phyloP scores from a whole-genome alignment of 768 basidiomycete species.

The Leccinum arenicola region DNA sequence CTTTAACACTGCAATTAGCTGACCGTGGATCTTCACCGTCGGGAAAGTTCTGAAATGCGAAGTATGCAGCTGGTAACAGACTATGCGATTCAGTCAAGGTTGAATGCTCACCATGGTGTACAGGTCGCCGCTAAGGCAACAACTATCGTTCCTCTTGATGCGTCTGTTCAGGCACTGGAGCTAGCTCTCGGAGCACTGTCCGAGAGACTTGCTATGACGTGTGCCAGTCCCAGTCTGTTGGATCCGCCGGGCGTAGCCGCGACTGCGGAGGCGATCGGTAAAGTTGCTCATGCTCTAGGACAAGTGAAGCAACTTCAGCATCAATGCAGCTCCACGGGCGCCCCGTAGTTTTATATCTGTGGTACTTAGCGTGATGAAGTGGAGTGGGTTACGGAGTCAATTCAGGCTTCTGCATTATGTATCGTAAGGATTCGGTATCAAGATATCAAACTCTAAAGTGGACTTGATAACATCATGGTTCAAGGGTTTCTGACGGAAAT shows the following conservation, averaged over 20 bases:
- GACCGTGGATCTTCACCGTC: conserved; percentile 17
- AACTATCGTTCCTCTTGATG: conserved; percentile 14
- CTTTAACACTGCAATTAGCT: conserved; percentile 19
- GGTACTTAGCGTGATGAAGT: conserved; percentile 12
- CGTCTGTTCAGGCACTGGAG: conserved; percentile 50
- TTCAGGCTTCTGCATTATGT: not conserved
- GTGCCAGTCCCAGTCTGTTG: conserved; percentile 33
- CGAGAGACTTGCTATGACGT: conserved; percentile 45
- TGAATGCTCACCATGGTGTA: conserved; percentile 3
- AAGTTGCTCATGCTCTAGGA: conserved; percentile 59
- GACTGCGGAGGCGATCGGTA: conserved; percentile 68
- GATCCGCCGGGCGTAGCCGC: conserved; percentile 52
- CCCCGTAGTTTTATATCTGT: conserved; percentile 2
- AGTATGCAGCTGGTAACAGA: conserved; percentile 17
- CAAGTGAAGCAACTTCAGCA: conserved; percentile 58
- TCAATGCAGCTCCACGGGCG: conserved; percentile 21
- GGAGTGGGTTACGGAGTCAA: conserved; percentile 1
- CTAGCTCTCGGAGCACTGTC: conserved; percentile 51
- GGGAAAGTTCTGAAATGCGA: conserved; percentile 13
- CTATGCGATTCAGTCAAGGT: not conserved
- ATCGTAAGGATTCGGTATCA: not conserved
- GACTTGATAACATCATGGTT: not conserved
- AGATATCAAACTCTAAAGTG: not conserved
- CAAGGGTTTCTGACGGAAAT: not conserved
- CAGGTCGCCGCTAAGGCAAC: conserved; percentile 20